phyloP scores from a whole-genome alignment of 371 early-diverging fungal species.

The Rhizomucor pusillus region DNA sequence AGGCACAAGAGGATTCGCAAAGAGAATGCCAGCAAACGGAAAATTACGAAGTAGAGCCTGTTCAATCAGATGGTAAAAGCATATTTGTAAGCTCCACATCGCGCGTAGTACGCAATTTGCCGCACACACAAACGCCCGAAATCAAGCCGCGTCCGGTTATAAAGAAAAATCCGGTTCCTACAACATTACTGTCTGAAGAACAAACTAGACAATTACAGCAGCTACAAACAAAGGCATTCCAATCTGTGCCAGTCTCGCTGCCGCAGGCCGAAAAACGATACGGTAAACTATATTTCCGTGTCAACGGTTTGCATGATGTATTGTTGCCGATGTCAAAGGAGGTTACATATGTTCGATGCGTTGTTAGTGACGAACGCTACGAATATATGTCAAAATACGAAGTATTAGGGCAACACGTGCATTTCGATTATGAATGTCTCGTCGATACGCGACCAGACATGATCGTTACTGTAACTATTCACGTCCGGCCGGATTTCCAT shows the following conservation, averaged over 20 bases:
- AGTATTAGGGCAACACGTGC: slow-evolving; percentile 20
- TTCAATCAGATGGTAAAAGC: no score
- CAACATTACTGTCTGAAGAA: no score
- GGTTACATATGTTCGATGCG: slow-evolving; percentile 41
- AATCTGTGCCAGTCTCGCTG: not conserved
- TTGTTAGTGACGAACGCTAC: slow-evolving; percentile 45
- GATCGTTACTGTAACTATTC: slow-evolving; percentile 43
- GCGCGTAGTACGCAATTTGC: not conserved
- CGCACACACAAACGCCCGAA: not conserved
- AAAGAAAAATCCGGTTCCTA: no score
- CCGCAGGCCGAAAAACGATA: slow-evolving; percentile 4
- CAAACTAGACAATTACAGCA: not conserved
- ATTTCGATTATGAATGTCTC: slow-evolving; percentile 43
- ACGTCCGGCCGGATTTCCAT: slow-evolving; percentile 44
- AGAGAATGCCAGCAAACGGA: no score
- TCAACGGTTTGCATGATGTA: slow-evolving; percentile 34
- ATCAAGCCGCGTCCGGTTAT: no score
- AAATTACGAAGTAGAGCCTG: no score
- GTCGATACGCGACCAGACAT: slow-evolving; percentile 38
- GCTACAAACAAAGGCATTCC: not conserved
- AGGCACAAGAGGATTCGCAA: no score
- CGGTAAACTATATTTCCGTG: slow-evolving; percentile 41
- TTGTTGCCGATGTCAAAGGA: slow-evolving; percentile 43
- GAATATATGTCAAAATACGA: slow-evolving; percentile 51
- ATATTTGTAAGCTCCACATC: no score